Evolutionary conservation across 495 filamentous ascomycete genomes (phyloP), one percentile per base, ranked within the genome.

Genomic region (Lasiosphaeriaceae sp.): DNA sequence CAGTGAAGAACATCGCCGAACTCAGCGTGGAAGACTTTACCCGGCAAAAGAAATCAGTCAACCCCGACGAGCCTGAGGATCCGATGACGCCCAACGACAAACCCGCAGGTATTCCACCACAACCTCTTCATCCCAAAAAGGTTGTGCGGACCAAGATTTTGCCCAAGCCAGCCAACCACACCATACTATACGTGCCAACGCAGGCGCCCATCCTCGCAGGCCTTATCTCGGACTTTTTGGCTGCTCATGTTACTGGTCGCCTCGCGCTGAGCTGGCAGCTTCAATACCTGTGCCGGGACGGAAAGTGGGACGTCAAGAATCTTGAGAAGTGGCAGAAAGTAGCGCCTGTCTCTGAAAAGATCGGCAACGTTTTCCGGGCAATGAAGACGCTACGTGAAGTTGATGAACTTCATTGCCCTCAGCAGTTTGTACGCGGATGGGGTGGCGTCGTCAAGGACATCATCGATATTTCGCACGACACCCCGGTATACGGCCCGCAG

Each of bases 271-370:
- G 86, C 16, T 97, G 93, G 93, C 93, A 97, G 73, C 76, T 97
- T 17, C 86, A 90, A 63, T 83, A 90, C 67, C 81, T 97, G 22
- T 87, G 86, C 37, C 89, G 86, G 2, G 89, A 89, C 54, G 92
- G 92, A 12, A 97, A 97, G 74, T 97, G 93, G 93, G 92, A 96
- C 67, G 90, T 97, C 56, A 97, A 97, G 76, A 97, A 97, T 69
- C 83, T 96, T 12, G 85, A 79, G 54, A 97, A 97, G 63, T 97
- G 93, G 93, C 79, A 88, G 61, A 81, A 83, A 26, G 87, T 95
- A 0, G 69, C 73, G 9, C 86, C 92, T 2, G 89, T 96, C 20
- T 94, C 90, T 1, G 77, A 80, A 21, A 84, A 86, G 6, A 93
- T 97, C 47, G 83, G 72, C 4, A 83, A 85, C 26, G 77, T 88